These are phyloP conservation scores for Tulasnella sp. DNA, from an alignment of 768 basidiomycete genomes.

Conservation along the genomic window DNA sequence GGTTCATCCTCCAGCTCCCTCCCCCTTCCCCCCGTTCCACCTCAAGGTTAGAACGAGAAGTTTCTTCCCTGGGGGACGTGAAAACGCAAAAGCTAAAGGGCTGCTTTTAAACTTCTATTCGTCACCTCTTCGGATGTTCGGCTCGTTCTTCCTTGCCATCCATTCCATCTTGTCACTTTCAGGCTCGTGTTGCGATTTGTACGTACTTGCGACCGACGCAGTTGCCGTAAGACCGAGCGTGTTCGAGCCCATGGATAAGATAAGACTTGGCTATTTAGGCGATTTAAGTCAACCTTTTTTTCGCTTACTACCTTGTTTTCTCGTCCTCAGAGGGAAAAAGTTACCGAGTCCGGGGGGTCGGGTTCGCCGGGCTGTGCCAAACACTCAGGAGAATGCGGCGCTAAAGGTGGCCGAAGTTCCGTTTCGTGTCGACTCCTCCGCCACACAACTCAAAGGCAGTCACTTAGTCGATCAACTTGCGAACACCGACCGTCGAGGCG, in stretches of 20 bases:
- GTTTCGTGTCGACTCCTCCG: background rate
- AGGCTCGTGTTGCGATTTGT: background rate
- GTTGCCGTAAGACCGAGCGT: background rate
- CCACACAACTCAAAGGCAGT: background rate
- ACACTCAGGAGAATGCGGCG: background rate
- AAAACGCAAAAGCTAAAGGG: background rate
- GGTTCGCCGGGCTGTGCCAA: background rate
- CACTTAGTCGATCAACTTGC: background rate
- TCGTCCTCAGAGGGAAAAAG: background rate
- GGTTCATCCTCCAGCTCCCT: background rate
- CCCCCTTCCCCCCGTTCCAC: background rate
- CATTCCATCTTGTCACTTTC: background rate
- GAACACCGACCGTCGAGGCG: background rate
- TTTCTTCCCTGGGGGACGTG: background rate
- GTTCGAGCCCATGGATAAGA: background rate
- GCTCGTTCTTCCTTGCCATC: background rate
- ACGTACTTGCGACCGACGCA: slow-evolving; percentile 14
- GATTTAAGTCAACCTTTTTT: slow-evolving; percentile 4
- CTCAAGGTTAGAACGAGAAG: slow-evolving; percentile 12
- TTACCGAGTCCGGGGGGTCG: slow-evolving; percentile 17
- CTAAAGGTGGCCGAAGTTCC: background rate
- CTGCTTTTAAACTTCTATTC: background rate
- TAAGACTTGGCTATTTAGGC: slow-evolving; percentile 15
- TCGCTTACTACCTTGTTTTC: background rate
- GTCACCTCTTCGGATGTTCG: background rate